A percentile compares a stretch with the other conserved stretches of the same genome.
phyloP scores from a whole-genome alignment of 371 early-diverging fungal genomes.

The Capillidium heterosporum region DNA sequence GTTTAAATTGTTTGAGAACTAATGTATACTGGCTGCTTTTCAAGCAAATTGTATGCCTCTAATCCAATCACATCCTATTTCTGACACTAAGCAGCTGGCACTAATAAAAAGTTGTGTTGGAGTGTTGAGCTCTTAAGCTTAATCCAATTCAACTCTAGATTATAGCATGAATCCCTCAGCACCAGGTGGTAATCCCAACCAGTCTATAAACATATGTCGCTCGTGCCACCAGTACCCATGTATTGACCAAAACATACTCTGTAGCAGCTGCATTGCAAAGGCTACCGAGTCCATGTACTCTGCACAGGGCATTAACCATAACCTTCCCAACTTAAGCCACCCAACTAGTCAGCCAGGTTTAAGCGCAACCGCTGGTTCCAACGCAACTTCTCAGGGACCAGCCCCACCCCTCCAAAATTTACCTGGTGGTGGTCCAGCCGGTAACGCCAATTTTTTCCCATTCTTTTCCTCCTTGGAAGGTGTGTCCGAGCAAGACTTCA shows the following conservation, averaged over 20 bases:
- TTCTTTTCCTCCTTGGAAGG: conserved; percentile 3
- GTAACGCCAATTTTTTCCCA: not conserved
- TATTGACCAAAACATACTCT: not conserved
- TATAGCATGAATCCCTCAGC: no score
- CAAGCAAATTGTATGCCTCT: no score
- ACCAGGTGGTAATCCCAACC: no score
- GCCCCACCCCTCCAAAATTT: not conserved
- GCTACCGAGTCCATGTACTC: not conserved
- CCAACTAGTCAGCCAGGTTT: not conserved
- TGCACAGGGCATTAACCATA: not conserved
- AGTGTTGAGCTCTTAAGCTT: no score
- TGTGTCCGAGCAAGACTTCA: conserved; percentile 5
- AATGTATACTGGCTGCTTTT: no score
- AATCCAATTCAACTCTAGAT: no score
- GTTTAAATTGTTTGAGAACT: no score
- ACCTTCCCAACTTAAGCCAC: no score
- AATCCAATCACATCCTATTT: no score
- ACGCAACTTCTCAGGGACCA: not conserved
- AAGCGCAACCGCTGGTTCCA: not conserved
- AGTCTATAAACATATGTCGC: not conserved
- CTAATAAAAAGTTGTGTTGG: no score
- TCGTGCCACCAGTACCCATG: conserved; percentile 3
- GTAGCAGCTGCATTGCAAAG: not conserved
- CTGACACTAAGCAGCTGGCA: no score
- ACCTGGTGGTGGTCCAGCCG: not conserved